Evolutionary conservation across 2,329 filamentous ascomycete genomes (phyloP).

Genomic region (Elsinoe fawcettii): DNA sequence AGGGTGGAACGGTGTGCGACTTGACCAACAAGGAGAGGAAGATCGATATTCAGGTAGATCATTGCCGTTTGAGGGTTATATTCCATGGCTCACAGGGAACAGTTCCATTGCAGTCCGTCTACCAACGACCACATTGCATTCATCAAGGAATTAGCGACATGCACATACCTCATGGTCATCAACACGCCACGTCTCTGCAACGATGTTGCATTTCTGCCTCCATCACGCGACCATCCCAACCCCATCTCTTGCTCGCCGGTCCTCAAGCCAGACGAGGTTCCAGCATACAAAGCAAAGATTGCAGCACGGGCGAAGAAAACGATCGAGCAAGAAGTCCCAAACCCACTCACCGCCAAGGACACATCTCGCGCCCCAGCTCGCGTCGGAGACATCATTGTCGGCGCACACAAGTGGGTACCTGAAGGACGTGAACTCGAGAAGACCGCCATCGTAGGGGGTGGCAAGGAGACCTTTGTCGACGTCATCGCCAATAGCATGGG

Average conservation of each 20-base stretch:
- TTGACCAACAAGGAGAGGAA: constrained; percentile 72
- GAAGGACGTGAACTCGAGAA: constrained; percentile 52
- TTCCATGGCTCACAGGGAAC: background rate
- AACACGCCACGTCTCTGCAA: constrained; percentile 82
- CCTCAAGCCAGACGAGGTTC: constrained; percentile 47
- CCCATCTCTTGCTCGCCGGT: constrained; percentile 69
- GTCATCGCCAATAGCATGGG: constrained; percentile 53
- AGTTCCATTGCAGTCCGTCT: constrained; percentile 71
- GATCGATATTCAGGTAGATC: constrained; percentile 64
- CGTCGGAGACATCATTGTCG: constrained; percentile 53
- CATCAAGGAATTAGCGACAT: constrained; percentile 90
- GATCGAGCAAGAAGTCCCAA: constrained; percentile 8
- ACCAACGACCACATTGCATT: constrained; percentile 71
- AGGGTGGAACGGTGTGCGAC: constrained; percentile 75
- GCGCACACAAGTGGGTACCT: constrained; percentile 47
- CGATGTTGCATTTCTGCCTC: constrained; percentile 78
- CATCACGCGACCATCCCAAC: constrained; percentile 68
- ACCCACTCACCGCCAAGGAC: constrained; percentile 12
- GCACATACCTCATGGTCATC: constrained; percentile 86
- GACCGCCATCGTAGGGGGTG: constrained; percentile 40
- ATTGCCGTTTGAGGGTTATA: background rate
- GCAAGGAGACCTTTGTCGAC: constrained; percentile 47
- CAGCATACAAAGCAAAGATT: constrained; percentile 24
- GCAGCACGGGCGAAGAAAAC: constrained; percentile 8
- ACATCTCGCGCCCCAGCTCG: constrained; percentile 30